phyloP scores from a whole-genome alignment of 164 flowering plant genomes.

The Magnolia changhungtana region DNA sequence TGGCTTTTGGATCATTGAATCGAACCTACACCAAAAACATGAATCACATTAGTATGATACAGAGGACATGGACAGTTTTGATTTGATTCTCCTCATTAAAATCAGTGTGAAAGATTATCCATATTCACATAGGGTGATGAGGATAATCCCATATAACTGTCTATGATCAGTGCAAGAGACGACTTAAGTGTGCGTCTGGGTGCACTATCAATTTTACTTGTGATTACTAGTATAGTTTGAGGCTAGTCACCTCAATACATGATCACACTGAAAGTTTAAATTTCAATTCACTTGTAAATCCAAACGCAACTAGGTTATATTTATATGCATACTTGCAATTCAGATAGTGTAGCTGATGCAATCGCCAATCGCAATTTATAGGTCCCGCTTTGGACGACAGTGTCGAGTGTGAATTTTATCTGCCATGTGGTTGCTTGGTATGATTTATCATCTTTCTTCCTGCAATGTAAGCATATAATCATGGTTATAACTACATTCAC shows the following conservation, averaged over 20 bases:
- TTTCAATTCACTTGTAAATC: not conserved
- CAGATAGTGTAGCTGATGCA: conserved; percentile 31
- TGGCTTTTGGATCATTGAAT: conserved; percentile 11
- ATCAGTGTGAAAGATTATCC: too few relatives aligned
- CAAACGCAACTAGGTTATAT: conserved; percentile 24
- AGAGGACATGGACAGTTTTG: too few relatives aligned
- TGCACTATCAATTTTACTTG: not conserved
- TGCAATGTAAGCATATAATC: conserved; percentile 14
- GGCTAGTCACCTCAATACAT: not conserved
- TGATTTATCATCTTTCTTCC: conserved; percentile 35
- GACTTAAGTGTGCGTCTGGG: not conserved
- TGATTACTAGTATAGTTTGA: not conserved
- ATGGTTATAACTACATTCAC: not conserved
- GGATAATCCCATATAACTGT: not conserved
- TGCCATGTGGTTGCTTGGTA: conserved; percentile 57
- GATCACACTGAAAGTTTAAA: not conserved
- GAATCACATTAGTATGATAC: not conserved
- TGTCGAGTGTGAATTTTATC: conserved; percentile 29
- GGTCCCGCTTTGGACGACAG: conserved; percentile 16
- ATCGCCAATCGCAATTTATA: conserved; percentile 29
- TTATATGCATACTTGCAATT: conserved; percentile 23
- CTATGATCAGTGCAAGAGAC: not conserved
- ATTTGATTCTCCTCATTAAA: too few relatives aligned
- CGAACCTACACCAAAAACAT: conserved; percentile 9
- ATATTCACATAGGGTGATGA: not conserved